Percentiles rank a stretch among this genome's conserved stretches.
Evolutionary conservation across 1,139 yeast species (phyloP).

Genomic region (Chernovozyma aurita): DNA sequence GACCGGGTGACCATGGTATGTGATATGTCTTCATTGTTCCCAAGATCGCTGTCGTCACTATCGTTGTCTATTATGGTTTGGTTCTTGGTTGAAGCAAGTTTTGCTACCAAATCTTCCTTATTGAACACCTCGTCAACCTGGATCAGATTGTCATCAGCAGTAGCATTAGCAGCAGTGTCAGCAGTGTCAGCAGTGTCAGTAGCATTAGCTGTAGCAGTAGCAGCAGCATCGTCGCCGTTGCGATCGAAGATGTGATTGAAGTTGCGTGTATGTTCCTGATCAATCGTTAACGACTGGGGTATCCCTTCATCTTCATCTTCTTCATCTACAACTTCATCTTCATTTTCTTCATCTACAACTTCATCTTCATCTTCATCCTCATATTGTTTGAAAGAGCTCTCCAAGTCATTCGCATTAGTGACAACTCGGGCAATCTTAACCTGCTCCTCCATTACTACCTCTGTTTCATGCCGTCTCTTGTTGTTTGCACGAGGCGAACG

Average conservation of each 20-base stretch:
- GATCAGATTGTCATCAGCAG: constrained; percentile 9
- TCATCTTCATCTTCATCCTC: constrained; percentile 1
- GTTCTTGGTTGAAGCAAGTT: constrained; percentile 12
- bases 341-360: too few species aligned
- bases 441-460: background rate
- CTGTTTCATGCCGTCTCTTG: background rate
- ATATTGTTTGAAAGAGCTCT: constrained; percentile 11
- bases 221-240: too few species aligned
- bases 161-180: background rate
- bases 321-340: too few species aligned
- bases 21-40: background rate
- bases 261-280: background rate
- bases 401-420: constrained; percentile 16
- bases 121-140: constrained; percentile 20
- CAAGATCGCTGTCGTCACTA: constrained; percentile 21
- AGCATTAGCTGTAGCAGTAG: background rate
- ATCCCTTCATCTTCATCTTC: background rate
- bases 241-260: too few species aligned
- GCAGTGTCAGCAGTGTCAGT: background rate
- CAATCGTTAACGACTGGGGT: background rate
- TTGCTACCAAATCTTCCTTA: constrained; percentile 24
- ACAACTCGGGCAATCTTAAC: constrained; percentile 21
- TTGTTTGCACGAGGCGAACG: background rate
- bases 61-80: constrained; percentile 20
- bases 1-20: background rate